Base-by-base conservation (phyloP, 1,284 basidiomycete genomes). In the Fomes fomentarius region DNA sequence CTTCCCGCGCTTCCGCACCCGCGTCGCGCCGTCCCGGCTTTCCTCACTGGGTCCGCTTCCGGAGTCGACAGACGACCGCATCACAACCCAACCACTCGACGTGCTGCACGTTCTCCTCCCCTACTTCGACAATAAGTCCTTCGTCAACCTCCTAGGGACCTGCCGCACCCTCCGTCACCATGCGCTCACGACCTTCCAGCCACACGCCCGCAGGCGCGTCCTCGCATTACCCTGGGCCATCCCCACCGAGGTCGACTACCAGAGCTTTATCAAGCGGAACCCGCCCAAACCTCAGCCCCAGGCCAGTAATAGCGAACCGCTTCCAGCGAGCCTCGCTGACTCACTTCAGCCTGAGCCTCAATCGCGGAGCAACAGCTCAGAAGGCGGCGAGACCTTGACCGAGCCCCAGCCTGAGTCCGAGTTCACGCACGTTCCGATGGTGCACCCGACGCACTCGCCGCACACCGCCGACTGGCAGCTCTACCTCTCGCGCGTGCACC, bases 131-230 rank as follows among this genome's bases (percentile, higher is more conserved):
- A 39, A 57, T 26, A 37, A 47, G 38, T 52, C 63, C 24, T 69
- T 63, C 50, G 50, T 67, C 30, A 26, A 40, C 9, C 60, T 70
- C 30, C 56, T 54, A 17, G 58, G 63, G 3, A 69, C 64, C 17
- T 69, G 68, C 52, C 67, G 66, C 39, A 47, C 61, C 25, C 48
- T 68, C 15, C 64, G 69, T 25, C 52, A 52, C 35, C 61, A 61
- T 35, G 66, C 68, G 6, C 54, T 69, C n/a, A 68, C 63, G 22
- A 59, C 59, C 8, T 66, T 63, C 58, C 68, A 69, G 34, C 53
- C 57, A 25, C 58, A 60, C 33, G 66, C 66, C 3, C 67, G 66
- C 11, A 26, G 17, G 4, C 59, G 61, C 33, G 63, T 66, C 34
- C 57, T 66, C 34, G 54, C 50, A n/a, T 62, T 69, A 6, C 58